Conservation (phyloP, 345 rosid species). For the Lumnitzera racemosa region DNA sequence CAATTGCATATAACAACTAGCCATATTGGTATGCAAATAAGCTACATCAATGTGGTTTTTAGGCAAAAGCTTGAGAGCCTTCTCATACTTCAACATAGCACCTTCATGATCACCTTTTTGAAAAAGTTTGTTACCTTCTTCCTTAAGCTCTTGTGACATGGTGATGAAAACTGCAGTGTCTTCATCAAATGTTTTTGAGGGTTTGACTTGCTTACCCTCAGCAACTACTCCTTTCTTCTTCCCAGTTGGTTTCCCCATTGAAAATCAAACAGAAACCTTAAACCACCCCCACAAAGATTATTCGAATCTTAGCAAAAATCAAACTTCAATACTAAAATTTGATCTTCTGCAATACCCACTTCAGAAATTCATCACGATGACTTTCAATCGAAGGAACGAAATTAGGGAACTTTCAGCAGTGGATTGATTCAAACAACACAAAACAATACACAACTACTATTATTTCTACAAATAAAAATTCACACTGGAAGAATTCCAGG, state of each 20-base stretch:
- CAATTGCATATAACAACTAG: slow-evolving; percentile 91
- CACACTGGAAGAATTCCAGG: too few relatives aligned
- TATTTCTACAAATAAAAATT: too few relatives aligned
- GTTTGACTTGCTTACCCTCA: slow-evolving; percentile 33
- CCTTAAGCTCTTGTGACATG: slow-evolving; percentile 92
- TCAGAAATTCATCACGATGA: too few relatives aligned
- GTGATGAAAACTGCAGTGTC: slow-evolving; percentile 85
- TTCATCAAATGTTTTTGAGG: slow-evolving; percentile 70
- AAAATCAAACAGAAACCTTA: background rate
- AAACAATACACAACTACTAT: too few relatives aligned
- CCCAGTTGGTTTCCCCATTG: slow-evolving; percentile 92
- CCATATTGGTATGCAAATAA: slow-evolving; percentile 76
- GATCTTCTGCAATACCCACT: too few relatives aligned
- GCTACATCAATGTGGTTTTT: slow-evolving; percentile 75
- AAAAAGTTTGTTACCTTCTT: slow-evolving; percentile 82
- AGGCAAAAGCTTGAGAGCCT: slow-evolving; percentile 87
- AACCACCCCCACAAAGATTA: background rate
- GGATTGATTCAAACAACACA: too few relatives aligned
- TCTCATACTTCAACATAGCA: slow-evolving; percentile 85
- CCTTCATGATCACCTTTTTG: slow-evolving; percentile 95
- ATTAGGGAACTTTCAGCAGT: too few relatives aligned
- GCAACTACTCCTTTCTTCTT: slow-evolving; percentile 56
- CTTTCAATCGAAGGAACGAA: too few relatives aligned
- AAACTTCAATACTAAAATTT: too few relatives aligned
- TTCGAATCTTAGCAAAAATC: too few relatives aligned